phyloP scores from a whole-genome alignment of 805 yeast species.

The Scheffersomyces stipitis region DNA sequence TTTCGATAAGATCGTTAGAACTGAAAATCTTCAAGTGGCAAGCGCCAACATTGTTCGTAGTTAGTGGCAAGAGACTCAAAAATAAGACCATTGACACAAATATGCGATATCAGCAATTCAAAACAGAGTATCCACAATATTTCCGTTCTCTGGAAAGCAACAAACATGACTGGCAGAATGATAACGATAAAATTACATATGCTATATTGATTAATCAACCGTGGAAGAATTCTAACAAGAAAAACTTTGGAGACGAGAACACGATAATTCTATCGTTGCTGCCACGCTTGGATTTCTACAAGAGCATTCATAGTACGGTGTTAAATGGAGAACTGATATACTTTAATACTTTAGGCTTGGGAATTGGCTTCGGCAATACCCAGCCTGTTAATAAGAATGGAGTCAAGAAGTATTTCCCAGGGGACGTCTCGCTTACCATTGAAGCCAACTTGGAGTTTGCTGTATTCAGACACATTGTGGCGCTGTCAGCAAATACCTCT shows the following conservation, averaged over 20 bases:
- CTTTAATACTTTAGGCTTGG: conserved; percentile 73
- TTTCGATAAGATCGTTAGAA: conserved; percentile 85
- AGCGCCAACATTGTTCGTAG: conserved; percentile 74
- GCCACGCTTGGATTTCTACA: conserved; percentile 61
- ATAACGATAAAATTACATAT: conserved; percentile 49
- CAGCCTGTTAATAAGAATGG: conserved; percentile 59
- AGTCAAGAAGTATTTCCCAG: conserved; percentile 54
- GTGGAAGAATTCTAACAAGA: conserved; percentile 75
- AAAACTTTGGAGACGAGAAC: conserved; percentile 63
- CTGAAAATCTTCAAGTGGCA: conserved; percentile 85
- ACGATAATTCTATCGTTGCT: conserved; percentile 63
- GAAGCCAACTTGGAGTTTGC: conserved; percentile 81
- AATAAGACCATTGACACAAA: conserved; percentile 33
- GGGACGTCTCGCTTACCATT: conserved; percentile 75
- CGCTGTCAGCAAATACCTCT: conserved; percentile 42
- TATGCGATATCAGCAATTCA: conserved; percentile 52
- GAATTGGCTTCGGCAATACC: conserved; percentile 75
- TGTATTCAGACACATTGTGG: conserved; percentile 67
- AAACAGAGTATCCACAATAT: conserved; percentile 43
- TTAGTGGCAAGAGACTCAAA: conserved; percentile 61
- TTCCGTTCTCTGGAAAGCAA: conserved; percentile 27
- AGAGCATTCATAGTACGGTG: conserved; percentile 29
- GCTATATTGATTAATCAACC: conserved; percentile 69
- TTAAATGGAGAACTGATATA: conserved; percentile 46
- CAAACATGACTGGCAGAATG: conserved; percentile 33